A percentile compares a stretch with the other conserved stretches of the same genome.
Evolutionary conservation across 768 basidiomycete species (phyloP).

Genomic region (Lanmaoa pseudosensibilis): DNA sequence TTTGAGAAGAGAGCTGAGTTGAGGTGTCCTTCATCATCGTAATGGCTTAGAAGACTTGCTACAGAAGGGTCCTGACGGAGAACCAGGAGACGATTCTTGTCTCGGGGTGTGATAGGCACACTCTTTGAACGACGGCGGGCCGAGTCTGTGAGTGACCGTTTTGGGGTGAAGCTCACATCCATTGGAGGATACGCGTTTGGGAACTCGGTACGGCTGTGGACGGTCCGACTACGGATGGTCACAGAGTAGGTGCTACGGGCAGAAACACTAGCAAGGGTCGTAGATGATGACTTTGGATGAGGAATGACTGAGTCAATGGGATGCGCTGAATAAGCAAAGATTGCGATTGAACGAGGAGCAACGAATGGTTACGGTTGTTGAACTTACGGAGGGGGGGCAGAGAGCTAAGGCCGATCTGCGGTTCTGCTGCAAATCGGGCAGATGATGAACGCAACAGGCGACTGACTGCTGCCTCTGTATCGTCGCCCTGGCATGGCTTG

Average conservation of each 20-base stretch:
- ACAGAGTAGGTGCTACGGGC: slow-evolving; percentile 68
- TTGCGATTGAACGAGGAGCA: not conserved
- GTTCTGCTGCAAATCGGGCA: slow-evolving; percentile 56
- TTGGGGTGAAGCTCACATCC: slow-evolving; percentile 27
- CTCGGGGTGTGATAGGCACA: slow-evolving; percentile 42
- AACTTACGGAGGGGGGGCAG: slow-evolving; percentile 72
- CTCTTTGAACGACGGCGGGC: slow-evolving; percentile 31
- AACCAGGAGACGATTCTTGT: slow-evolving; percentile 52
- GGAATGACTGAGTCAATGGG: slow-evolving; percentile 61
- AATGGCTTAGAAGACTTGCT: slow-evolving; percentile 67
- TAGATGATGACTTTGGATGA: slow-evolving; percentile 49
- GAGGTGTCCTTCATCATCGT: slow-evolving; percentile 70
- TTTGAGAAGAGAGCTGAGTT: slow-evolving; percentile 66
- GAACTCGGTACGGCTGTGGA: slow-evolving; percentile 62
- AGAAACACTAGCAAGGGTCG: slow-evolving; percentile 53
- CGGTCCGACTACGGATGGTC: slow-evolving; percentile 63
- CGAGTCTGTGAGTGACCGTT: slow-evolving; percentile 30
- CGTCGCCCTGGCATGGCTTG: slow-evolving; percentile 37
- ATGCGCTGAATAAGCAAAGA: slow-evolving; percentile 46
- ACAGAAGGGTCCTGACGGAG: slow-evolving; percentile 80
- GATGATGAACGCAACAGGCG: slow-evolving; percentile 72
- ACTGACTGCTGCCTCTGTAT: slow-evolving; percentile 44
- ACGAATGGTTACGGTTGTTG: not conserved
- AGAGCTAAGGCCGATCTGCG: slow-evolving; percentile 54
- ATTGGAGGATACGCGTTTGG: slow-evolving; percentile 57